These are phyloP conservation scores for Acanthamoeba royreba DNA, from an alignment of 208 protist genomes.

Conservation along the genomic window DNA sequence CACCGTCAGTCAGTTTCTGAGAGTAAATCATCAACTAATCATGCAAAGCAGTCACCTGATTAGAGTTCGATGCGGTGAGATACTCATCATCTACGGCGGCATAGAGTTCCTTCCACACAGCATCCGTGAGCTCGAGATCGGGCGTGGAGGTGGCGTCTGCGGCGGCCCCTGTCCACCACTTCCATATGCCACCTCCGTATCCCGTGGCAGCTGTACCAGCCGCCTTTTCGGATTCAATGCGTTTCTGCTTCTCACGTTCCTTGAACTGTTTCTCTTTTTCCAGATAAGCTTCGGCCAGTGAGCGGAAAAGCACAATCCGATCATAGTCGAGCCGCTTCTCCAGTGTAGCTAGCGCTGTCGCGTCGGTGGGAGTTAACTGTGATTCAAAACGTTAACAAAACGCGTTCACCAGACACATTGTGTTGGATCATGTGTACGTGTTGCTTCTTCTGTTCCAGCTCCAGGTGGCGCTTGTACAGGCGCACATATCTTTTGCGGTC, in stretches of 20 bases:
- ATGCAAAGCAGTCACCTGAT: not conserved
- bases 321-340: slow-evolving; percentile 33
- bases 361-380: not conserved
- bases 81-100: slow-evolving; percentile 14
- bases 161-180: not conserved
- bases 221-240: not conserved
- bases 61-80: not conserved
- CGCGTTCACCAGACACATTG: not conserved
- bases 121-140: slow-evolving; percentile 35
- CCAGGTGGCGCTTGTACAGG: not conserved
- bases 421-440: not conserved
- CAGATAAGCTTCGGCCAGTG: slow-evolving; percentile 17
- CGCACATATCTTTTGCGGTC: slow-evolving; percentile 11
- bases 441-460: slow-evolving; percentile 22
- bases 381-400: not conserved
- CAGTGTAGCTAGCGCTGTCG: not conserved
- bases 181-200: not conserved
- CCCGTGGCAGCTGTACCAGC: not conserved
- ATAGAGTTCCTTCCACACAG: slow-evolving; percentile 30
- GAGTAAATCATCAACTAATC: too few relatives aligned
- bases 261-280: slow-evolving; percentile 13
- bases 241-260: not conserved
- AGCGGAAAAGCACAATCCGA: not conserved
- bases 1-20: too few relatives aligned
- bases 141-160: not conserved